phyloP scores from a whole-genome alignment of 371 early-diverging fungal species.

The Funneliformis caledonium region DNA sequence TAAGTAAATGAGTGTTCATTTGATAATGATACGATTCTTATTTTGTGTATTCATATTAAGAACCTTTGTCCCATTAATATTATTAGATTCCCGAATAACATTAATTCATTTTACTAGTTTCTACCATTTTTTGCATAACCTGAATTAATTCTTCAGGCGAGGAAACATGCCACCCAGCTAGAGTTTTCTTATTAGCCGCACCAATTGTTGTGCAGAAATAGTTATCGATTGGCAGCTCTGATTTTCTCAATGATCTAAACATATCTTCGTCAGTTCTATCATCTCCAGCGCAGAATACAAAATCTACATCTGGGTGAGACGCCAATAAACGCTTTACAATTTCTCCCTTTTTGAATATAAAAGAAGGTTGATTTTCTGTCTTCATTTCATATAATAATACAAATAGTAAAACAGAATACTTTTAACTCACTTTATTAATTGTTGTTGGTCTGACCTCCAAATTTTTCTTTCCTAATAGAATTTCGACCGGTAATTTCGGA shows the following conservation, averaged over 20 bases:
- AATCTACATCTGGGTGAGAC: conserved; percentile 70
- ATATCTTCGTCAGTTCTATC: conserved; percentile 98
- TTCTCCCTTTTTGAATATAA: conserved; percentile 92
- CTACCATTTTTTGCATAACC: neutral
- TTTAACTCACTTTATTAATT: conserved; percentile 62
- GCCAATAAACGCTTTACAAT: conserved; percentile 83
- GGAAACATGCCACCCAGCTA: conserved; percentile 72
- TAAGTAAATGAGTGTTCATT: no score
- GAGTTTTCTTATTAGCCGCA: conserved; percentile 76
- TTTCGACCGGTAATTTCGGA: conserved; percentile 91
- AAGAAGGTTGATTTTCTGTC: no score
- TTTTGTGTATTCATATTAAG: no score
- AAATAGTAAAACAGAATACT: neutral
- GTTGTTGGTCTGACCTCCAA: conserved; percentile 86
- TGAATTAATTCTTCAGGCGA: conserved; percentile 41
- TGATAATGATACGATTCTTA: no score
- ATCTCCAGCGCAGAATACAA: conserved; percentile 95
- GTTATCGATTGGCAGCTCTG: conserved; percentile 44
- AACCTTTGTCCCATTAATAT: neutral
- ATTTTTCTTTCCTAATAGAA: conserved; percentile 95
- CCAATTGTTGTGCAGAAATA: conserved; percentile 77
- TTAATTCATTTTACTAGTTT: neutral
- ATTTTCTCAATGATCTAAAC: conserved; percentile 73
- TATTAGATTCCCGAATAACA: neutral
- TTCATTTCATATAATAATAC: no score